Evolutionary conservation across 192 early-diverging fungal genomes (phyloP), one percentile per base, ranked within the genome.

Genomic region (Polychytrium aggregatum): DNA sequence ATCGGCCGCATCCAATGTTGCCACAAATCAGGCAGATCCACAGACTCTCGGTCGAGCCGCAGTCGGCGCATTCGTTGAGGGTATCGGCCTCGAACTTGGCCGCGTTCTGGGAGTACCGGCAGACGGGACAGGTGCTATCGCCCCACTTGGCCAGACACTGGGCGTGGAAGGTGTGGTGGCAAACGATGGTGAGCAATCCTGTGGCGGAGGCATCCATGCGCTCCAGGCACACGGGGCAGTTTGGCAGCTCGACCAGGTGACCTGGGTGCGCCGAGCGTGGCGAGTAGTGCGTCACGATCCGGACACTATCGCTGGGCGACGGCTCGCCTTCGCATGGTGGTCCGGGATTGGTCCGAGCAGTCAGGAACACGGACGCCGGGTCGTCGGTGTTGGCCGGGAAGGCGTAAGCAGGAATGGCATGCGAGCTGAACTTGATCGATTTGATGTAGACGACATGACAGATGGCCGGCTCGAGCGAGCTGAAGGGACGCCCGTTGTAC

Each of bases 1-100:
- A 98, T 37, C 95, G 67, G 6, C 95, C 95, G 59, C 95, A 98
- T 0, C 95, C 95, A 28, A 98, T 81, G 46, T 89, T 82, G 1
- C 90, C 93, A 62, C 95, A 98, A 24, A 98, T 82, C 37, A 98
- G 66, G 52, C 95, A 98, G 33, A 96, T 94, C 95, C 95, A 98
- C 37, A 98, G 68, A 46, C 84, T 84, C 37, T 81, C 76, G 2
- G 59, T 75, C 7, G 81, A 67, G n/a, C 72, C 70, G 57, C 94
- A 98, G 11, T 74, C 68, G 26, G 67, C 64, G 57, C 94, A 98
- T 50, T 68, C 67, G 59, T 74, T 82, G 26, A 29, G 46, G n/a
- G 37, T 43, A 39, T 64, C 65, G 14, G 49, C 56, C 20, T 41
- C 25, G 30, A 42, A 29, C 1, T 2, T 13, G 3, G 65, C 47